Conservation (phyloP, 768 basidiomycete genomes). For the Lentinula guzmanii region DNA sequence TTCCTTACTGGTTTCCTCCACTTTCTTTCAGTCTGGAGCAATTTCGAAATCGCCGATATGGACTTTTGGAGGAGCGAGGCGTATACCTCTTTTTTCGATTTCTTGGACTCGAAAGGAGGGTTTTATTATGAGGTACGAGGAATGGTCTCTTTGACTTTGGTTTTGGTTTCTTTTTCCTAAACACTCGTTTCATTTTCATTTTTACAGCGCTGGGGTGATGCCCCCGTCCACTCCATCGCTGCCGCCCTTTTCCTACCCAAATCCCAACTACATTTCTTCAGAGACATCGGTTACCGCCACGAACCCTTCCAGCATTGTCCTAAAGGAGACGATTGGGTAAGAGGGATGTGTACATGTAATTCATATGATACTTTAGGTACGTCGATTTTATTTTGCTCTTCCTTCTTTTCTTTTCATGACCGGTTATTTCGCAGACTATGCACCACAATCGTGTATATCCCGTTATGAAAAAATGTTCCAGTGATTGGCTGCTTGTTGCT, state of each 20-base stretch:
- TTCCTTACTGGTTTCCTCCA: neutral
- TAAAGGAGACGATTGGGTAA: conserved; percentile 1
- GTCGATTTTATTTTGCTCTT: neutral
- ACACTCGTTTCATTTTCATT: conserved; percentile 21
- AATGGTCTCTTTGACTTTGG: conserved; percentile 27
- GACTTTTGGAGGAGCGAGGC: conserved; percentile 61
- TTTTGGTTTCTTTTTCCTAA: conserved; percentile 21
- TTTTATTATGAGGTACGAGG: conserved; percentile 60
- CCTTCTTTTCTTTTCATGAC: neutral
- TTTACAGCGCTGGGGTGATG: conserved; percentile 39
- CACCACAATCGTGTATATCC: conserved; percentile 4
- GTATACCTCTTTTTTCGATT: conserved; percentile 61
- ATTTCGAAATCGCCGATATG: conserved; percentile 50
- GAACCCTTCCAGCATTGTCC: conserved; percentile 25
- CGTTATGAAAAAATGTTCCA: conserved; percentile 6
- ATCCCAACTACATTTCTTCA: conserved; percentile 68
- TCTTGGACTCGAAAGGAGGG: conserved; percentile 56
- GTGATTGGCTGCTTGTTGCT: neutral
- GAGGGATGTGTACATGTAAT: conserved; percentile 3
- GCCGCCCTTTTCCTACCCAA: conserved; percentile 52
- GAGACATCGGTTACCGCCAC: conserved; percentile 57
- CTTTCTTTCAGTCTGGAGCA: conserved; percentile 43
- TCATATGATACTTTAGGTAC: neutral
- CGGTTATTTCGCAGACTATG: neutral
- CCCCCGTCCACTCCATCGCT: conserved; percentile 53